Evolutionary conservation across 352 stramenopile genomes (phyloP), one percentile per base, ranked within the genome.

Genomic region (Phytophthora pseudosyringae): DNA sequence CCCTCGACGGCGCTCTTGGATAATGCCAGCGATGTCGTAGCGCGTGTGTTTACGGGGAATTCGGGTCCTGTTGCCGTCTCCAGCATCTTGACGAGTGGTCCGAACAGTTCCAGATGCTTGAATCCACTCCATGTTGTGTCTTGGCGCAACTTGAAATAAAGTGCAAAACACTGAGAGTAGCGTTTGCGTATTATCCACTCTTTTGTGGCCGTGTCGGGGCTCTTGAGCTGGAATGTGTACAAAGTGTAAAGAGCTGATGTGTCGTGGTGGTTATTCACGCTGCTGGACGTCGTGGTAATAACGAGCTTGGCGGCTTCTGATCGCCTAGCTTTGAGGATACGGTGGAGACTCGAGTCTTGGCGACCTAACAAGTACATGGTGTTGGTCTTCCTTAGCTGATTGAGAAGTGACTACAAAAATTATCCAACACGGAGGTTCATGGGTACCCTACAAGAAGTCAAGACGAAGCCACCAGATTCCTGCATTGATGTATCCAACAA

Each of bases 131-230:
- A 51, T 18, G 26, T 38, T 51, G 3, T 25, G 5, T 51, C 44
- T 51, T 35, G 26, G 3, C 15, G 25, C 18, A 51, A 35, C 15
- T 11, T 51, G 26, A 36, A 9, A 5, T 38, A 15, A 3, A 51
- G 25, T 51, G 28, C 26, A 15, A 16, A 51, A 6, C 44, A 51
- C 28, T 51, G 26, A 3, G 44, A 51, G 15, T 51, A 51, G 44
- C 44, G 44, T 25, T 51, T 51, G 26, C 7, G 6, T 13, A 51
- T 25, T 35, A 5, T 38, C 44, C 44, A 51, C 26, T 36, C 44
- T 6, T 10, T 29, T 15, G 41, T 33, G 4, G 41, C 32, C 11
- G 18, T 25, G 28, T 36, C 16, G 13, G 26, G 12, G 16, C 29
- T 51, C n/a, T 16, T 35, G 12, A 51, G 15, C 15, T 51, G 12